Conservation (phyloP, 495 filamentous ascomycete species). For the Physcia stellaris region DNA sequence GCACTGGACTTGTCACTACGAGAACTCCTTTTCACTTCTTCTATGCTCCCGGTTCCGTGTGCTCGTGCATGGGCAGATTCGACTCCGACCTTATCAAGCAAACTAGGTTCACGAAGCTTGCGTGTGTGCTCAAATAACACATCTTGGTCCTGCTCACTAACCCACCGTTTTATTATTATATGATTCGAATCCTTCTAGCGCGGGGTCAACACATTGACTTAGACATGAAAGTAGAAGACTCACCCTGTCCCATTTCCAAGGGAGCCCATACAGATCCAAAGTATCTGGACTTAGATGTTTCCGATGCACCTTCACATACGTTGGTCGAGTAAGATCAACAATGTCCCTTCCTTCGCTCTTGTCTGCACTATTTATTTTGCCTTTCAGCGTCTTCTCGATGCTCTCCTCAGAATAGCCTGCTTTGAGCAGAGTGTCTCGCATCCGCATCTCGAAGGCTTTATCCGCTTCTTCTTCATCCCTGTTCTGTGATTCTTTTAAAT, state of each 20-base stretch:
- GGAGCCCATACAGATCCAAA: slow-evolving; percentile 29
- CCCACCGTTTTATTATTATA: slow-evolving; percentile 64
- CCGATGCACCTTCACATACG: slow-evolving; percentile 42
- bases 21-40: too few relatives aligned
- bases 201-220: too few relatives aligned
- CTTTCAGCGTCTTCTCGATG: slow-evolving; percentile 13
- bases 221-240: too few relatives aligned
- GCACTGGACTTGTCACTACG: too few relatives aligned
- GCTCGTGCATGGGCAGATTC: too few relatives aligned
- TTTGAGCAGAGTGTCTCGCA: neutral
- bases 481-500: too few relatives aligned
- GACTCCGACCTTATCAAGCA: too few relatives aligned
- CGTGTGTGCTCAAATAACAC: slow-evolving; percentile 59
- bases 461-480: too few relatives aligned
- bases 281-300: too few relatives aligned
- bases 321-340: slow-evolving; percentile 18
- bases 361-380: neutral
- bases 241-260: slow-evolving; percentile 31
- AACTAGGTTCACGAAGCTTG: slow-evolving; percentile 41
- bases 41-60: too few relatives aligned
- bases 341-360: neutral
- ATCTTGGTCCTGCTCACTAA: slow-evolving; percentile 57
- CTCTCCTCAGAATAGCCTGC: slow-evolving; percentile 14
- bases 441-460: too few relatives aligned
- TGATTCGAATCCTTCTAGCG: slow-evolving; percentile 46